Conservation (phyloP, 306 rosid species). For the Fragaria ananassa region DNA sequence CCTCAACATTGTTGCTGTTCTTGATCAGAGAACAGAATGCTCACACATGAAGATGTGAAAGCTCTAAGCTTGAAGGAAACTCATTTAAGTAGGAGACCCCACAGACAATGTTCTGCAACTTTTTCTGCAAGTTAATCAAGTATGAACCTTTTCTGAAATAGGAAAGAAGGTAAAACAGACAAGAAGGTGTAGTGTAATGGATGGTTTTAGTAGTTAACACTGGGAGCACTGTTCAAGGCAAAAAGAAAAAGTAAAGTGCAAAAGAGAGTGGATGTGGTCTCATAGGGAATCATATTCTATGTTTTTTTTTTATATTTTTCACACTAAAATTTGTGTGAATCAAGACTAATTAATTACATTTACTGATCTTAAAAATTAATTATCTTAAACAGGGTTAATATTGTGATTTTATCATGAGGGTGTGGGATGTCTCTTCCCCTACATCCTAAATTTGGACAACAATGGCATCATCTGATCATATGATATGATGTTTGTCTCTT, state of each 20-base stretch:
- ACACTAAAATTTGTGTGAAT: conserved; percentile 16
- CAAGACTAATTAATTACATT: not conserved
- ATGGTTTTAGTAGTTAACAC: conserved; percentile 24
- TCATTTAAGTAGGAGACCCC: conserved; percentile 37
- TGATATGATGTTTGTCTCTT: not conserved
- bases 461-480: not conserved
- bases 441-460: not conserved
- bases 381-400: not conserved
- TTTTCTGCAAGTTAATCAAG: conserved; percentile 35
- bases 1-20: conserved; percentile 47
- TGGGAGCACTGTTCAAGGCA: conserved; percentile 18
- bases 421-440: not conserved
- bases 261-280: conserved; percentile 5
- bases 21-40: conserved; percentile 29
- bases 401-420: not conserved
- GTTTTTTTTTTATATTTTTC: conserved; percentile 6
- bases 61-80: conserved; percentile 37
- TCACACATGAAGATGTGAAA: conserved; percentile 29
- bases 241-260: conserved; percentile 22
- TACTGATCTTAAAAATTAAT: not conserved
- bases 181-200: conserved; percentile 26
- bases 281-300: conserved; percentile 36
- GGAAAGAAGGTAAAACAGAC: conserved; percentile 36
- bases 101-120: conserved; percentile 29
- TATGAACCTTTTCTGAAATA: conserved; percentile 28